Base-by-base conservation (phyloP, 768 basidiomycete genomes). In the Lactarius evosmus region DNA sequence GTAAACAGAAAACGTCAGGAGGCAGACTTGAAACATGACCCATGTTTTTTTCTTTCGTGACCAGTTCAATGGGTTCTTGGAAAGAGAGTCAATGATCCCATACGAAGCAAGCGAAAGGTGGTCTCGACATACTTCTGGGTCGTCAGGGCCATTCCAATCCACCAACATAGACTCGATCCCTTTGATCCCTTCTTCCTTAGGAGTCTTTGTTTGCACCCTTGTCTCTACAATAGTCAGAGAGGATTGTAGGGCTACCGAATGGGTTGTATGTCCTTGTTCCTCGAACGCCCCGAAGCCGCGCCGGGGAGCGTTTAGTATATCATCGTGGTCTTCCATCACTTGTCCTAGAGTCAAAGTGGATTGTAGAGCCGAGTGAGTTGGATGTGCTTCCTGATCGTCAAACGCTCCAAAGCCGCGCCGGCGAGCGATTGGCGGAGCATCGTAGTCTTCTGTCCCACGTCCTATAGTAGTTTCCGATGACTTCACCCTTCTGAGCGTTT, bases 1-100 rank as follows among this genome's bases (percentile, higher is more conserved):
- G 67, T 76, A 77, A 32, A 76, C 71, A 57, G 70, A 62, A 61
- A 76, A 75, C 0, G 75, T 77, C 49, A 77, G 61, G 38, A 76
- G 61, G 62, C 71, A 73, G 41, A 75, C 71, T 51, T 70, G 70
- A 58, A 72, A 73, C 12, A 74, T 70, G 8, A 76, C 74, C 54
- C 74, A 74, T 14, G 54, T 58, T 52, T 72, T 70, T 51, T 76
- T 76, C 14, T 44, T 1, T 17, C 62, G 63, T 3, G 74, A 72
- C 75, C 75, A 76, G 61, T 76, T 73, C 58, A 40, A 49, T 4
- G 62, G 60, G 30, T 63, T 41, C 49, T 64, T 56, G 27, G n/a
- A 27, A 40, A 41, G 25, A 46, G 17, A 44, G 41, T 58, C 40
- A 66, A 30, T 22, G 11, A 25, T 25, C 27, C 16, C 36, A 14